Conservation (phyloP, 2,329 filamentous ascomycete species). For the Trichoderma sp. region DNA sequence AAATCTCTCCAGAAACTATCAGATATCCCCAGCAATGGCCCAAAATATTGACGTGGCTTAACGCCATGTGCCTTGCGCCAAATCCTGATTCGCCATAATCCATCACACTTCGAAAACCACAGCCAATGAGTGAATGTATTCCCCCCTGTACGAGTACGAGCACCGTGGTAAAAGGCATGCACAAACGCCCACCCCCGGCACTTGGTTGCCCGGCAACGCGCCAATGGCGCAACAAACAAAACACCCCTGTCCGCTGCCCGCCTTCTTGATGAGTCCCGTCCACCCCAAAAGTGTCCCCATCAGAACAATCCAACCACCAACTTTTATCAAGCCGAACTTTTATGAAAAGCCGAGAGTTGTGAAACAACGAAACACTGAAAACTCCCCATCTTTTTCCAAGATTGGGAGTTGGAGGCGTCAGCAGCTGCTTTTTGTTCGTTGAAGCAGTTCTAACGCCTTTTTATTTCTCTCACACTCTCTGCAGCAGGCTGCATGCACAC, state of each 20-base stretch:
- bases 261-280: constrained; percentile 21
- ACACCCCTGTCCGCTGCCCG: constrained; percentile 11
- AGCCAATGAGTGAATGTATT: background rate
- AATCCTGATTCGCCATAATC: constrained; percentile 11
- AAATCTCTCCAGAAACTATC: background rate
- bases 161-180: background rate
- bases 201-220: constrained; percentile 21
- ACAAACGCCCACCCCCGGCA: background rate
- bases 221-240: constrained; percentile 20
- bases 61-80: constrained; percentile 4
- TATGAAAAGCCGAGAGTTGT: constrained; percentile 5
- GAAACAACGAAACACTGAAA: background rate
- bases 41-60: constrained; percentile 14
- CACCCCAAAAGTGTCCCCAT: constrained; percentile 15
- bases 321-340: background rate
- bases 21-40: background rate
- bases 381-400: background rate
- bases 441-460: background rate
- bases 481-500: constrained; percentile 23
- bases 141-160: background rate
- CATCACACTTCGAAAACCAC: background rate
- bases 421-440: background rate
- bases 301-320: constrained; percentile 7
- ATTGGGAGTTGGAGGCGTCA: constrained; percentile 2
- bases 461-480: background rate